A percentile compares a stretch with the other conserved stretches of the same genome.
Evolutionary conservation across 2,329 filamentous ascomycete genomes (phyloP).

Genomic region (Chaetomiaceae sp.): DNA sequence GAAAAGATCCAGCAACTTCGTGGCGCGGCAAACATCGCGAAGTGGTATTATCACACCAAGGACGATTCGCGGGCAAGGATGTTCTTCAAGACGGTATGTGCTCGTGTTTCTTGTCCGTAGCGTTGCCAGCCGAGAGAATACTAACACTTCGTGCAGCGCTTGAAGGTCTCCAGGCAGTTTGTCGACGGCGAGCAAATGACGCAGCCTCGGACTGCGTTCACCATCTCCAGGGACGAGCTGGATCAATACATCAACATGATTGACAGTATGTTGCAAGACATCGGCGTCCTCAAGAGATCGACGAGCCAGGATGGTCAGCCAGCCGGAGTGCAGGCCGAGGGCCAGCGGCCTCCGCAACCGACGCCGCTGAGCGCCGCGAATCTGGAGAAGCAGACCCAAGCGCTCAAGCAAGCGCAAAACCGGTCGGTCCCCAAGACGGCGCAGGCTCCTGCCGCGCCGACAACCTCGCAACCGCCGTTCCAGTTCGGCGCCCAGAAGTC

Average conservation of each 20-base stretch:
- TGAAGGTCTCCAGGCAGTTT: conserved; percentile 51
- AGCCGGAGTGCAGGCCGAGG: conserved; percentile 14
- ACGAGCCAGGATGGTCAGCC: conserved; percentile 1
- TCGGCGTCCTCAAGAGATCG: conserved; percentile 21
- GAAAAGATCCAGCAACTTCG: conserved; percentile 41
- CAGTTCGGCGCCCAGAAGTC: conserved; percentile 48
- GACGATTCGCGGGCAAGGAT: conserved; percentile 47
- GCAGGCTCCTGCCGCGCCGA: conserved; percentile 53
- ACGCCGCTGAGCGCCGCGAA: conserved; percentile 41
- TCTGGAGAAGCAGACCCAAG: conserved; percentile 48
- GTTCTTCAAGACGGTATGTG: conserved; percentile 51
- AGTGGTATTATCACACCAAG: conserved; percentile 45
- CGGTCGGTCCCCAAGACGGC: conserved; percentile 42
- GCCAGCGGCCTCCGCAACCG: conserved; percentile 28
- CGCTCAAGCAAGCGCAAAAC: conserved; percentile 43
- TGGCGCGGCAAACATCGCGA: conserved; percentile 37
- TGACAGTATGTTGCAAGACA: conserved; percentile 48
- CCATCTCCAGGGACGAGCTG: conserved; percentile 47
- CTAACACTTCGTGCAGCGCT: conserved; percentile 38
- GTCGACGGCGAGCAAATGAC: conserved; percentile 44
- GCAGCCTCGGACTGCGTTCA: conserved; percentile 45
- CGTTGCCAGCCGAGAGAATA: neutral
- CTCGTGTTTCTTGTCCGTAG: too few relatives aligned
- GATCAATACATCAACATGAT: conserved; percentile 45
- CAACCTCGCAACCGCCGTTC: conserved; percentile 53